Percentiles rank a stretch among this genome's conserved stretches.
These are phyloP conservation scores for Phytophthora chlamydospora DNA, from an alignment of 352 stramenopile species.

Conservation along the genomic window DNA sequence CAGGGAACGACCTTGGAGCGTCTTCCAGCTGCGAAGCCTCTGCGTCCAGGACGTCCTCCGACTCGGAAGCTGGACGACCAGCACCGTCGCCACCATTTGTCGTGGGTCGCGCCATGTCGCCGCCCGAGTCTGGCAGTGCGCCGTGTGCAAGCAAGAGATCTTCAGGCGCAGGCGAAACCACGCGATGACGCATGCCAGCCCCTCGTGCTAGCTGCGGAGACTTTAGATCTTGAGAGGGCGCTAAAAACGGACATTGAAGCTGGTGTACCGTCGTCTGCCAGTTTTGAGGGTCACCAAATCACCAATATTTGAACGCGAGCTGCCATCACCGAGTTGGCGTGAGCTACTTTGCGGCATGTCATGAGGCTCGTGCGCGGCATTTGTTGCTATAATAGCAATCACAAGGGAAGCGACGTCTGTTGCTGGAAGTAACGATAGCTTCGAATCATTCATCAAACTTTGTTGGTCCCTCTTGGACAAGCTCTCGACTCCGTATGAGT, in stretches of 20 bases:
- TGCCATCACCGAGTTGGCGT: too few species aligned
- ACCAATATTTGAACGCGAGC: background rate
- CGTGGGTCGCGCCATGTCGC: conserved; percentile 11
- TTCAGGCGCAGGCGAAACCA: conserved; percentile 18
- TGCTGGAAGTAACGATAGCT: too few species aligned
- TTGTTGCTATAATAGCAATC: too few species aligned
- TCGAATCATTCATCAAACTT: background rate
- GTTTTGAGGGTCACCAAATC: background rate
- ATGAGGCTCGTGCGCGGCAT: too few species aligned
- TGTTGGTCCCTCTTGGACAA: background rate
- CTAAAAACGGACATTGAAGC: conserved; percentile 30
- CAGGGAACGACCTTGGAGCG: conserved; percentile 18
- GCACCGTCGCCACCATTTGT: conserved; percentile 1
- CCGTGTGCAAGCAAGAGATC: conserved; percentile 6
- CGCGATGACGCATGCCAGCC: conserved; percentile 5
- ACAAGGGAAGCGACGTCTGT: too few species aligned
- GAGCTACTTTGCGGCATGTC: too few species aligned
- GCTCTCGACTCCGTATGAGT: too few species aligned
- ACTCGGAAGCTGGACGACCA: conserved; percentile 1
- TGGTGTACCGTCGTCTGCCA: conserved; percentile 16
- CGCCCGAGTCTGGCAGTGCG: background rate
- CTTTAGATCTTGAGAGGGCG: conserved; percentile 13
- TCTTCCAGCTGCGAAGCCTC: conserved; percentile 27
- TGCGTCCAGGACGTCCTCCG: conserved; percentile 4
- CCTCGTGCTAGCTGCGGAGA: too few species aligned